Base-by-base conservation (phyloP, 352 stramenopile genomes). In the Peronosclerospora sorghi region DNA sequence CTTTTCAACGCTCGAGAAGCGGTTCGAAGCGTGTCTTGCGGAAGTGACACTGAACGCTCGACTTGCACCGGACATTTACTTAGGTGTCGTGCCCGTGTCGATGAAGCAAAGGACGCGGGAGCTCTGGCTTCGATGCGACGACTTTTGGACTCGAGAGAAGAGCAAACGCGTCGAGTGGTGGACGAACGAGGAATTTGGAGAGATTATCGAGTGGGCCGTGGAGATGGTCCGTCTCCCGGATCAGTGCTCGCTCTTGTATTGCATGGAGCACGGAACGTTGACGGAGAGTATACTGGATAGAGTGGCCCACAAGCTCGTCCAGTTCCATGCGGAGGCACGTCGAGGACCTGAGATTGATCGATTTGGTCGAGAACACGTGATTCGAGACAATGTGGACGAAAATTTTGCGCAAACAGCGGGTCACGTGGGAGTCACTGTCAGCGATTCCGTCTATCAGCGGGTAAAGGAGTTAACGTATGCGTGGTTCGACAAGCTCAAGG, bases 141-240 rank as follows among this genome's bases (percentile, higher is more conserved):
- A 83, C 48, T 66, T 76, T 21, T 86, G 73, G 73, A 82, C 70
- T 32, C 56, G 62, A 8, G 68, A 83, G 45, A 78, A 79, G 55
- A 81, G 65, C 37, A 54, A 51, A 35, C 51, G 66, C 26, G 60
- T 79, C 27, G 62, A 74, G 39, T 86, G 78, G 51, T 86, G 70
- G 66, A 41, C 75, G 9, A 76, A 81, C 34, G 68, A 83, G 43
- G 53, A 71, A 38, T 71, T 67, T 28, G 73, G 73, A 15, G 73
- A 86, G 65, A 82, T 86, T 40, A 45, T 86, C 10, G 73, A 86
- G 59, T 86, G 73, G 73, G 73, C 73, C 2, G 73, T 86, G 48
- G 68, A 82, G 44, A 83, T 86, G 70, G 57, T 67, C 36, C 70
- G 73, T 0, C 63, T 86, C 21, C 63, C 73, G 0, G 70, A 83